phyloP scores from a whole-genome alignment of 345 rosid genomes.

The Iberis pinnata region DNA sequence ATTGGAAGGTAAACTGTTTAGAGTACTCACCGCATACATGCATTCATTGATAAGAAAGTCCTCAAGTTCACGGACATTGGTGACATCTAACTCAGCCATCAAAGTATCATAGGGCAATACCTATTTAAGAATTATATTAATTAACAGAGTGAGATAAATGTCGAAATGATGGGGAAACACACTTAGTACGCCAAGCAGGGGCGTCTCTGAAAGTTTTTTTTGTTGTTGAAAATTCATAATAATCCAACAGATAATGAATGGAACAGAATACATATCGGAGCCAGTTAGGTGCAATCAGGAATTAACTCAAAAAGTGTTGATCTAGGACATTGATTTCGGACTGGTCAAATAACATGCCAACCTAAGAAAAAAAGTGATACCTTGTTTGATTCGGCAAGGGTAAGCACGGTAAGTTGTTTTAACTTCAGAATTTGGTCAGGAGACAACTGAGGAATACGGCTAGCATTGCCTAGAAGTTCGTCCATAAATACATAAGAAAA shows the following conservation, averaged over 20 bases:
- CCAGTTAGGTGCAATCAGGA: not conserved
- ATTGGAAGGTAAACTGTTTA: not conserved
- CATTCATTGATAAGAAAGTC: slow-evolving; percentile 98
- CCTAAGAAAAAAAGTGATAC: slow-evolving; percentile 26
- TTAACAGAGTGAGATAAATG: slow-evolving; percentile 17
- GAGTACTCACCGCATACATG: slow-evolving; percentile 77
- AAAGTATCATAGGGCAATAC: slow-evolving; percentile 78
- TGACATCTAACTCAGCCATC: slow-evolving; percentile 81
- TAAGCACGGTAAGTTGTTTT: slow-evolving; percentile 91
- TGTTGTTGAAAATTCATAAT: too few species aligned
- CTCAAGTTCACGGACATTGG: slow-evolving; percentile 94
- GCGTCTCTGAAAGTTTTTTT: too few species aligned
- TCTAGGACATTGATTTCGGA: too few species aligned
- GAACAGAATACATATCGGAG: too few species aligned
- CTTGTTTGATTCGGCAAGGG: slow-evolving; percentile 86
- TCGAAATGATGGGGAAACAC: slow-evolving; percentile 1
- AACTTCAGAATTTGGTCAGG: slow-evolving; percentile 84
- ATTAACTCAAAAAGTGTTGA: not conserved
- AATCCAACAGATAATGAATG: too few species aligned
- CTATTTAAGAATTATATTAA: slow-evolving; percentile 39
- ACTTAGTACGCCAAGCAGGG: too few species aligned
- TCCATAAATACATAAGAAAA: not conserved
- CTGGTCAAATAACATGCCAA: too few species aligned
- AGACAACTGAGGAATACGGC: slow-evolving; percentile 48
- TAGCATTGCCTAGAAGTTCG: slow-evolving; percentile 45